phyloP scores from a whole-genome alignment of 257 asterid species.

The Solanum megistacrolobum region DNA sequence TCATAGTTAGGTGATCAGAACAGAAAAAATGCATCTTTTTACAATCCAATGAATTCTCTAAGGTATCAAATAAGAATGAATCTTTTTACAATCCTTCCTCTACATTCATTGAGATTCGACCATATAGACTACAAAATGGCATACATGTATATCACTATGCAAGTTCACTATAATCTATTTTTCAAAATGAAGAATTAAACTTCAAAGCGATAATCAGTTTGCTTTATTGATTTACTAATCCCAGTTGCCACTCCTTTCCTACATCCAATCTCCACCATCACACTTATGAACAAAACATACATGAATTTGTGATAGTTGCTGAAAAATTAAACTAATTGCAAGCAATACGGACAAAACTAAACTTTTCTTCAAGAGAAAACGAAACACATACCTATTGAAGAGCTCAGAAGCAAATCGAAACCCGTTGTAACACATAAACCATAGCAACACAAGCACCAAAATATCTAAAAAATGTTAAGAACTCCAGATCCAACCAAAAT shows the following conservation, averaged over 20 bases:
- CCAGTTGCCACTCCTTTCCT: neutral
- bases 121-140: neutral
- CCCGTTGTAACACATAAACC: slow-evolving; percentile 63
- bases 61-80: neutral
- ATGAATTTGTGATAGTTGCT: neutral
- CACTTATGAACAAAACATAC: neutral
- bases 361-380: neutral
- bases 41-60: neutral
- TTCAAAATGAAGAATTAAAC: neutral
- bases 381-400: slow-evolving; percentile 25
- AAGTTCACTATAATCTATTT: neutral
- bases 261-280: neutral
- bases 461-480: slow-evolving; percentile 42
- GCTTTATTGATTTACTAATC: neutral
- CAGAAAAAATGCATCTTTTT: neutral
- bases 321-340: neutral
- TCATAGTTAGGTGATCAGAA: neutral
- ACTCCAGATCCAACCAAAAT: neutral
- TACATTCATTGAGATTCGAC: neutral
- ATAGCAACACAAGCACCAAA: slow-evolving; percentile 54
- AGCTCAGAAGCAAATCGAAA: slow-evolving; percentile 40
- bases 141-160: neutral
- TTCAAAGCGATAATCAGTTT: neutral
- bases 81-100: neutral
- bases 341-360: neutral